Evolutionary conservation across 2,329 filamentous ascomycete species (phyloP), one percentile per base, ranked within the genome.

Genomic region (Xylariaceae sp.): DNA sequence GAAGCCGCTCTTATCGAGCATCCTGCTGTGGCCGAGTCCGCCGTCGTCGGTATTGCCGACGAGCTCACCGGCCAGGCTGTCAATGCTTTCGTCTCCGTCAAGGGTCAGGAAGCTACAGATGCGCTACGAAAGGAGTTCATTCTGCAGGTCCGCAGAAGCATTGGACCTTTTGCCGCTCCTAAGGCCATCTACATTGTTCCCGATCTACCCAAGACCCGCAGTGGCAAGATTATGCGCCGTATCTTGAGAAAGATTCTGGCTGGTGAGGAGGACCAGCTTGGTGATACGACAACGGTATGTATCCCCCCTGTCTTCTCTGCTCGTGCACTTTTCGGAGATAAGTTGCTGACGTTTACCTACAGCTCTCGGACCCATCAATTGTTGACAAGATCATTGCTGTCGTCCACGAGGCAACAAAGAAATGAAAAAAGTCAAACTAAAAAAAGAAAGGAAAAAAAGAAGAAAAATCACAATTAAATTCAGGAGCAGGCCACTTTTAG

Each of bases 221-320:
- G 90, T 68, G 94, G 94, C 66, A 99, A 99, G 88, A 99, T 99
- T 72, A 99, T 99, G 94, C 85, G 94, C 64, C 87, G 94, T 65
- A 96, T 99, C 72, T 77, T 99, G 79, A 85, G 94, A 70, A 99
- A 99, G 90, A 96, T 99, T 71, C 77, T 99, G 67, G 92, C 92
- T 13, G 93, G 93, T 41, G 94, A 99, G 80, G 93, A 97, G 77
- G 94, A 99, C 74, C 92, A 96, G 77, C 81, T 99, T 56, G 94
- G 94, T 68, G 94, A 99, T 72, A 95, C 82, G 41, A 90, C 89
- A 17, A 97, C 94, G 66, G 90, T 95, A 81, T 79, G 88, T 80
- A 49, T 23, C 37, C 15, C 7, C 11, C 15, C 13, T n/a, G 15
- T 10, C n/a, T 51, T 10, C n/a, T 51, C 23, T 13, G n/a, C 13